Evolutionary conservation across 352 stramenopile species (phyloP), one percentile per base, ranked within the genome.

Genomic region (Phytophthora europaea): DNA sequence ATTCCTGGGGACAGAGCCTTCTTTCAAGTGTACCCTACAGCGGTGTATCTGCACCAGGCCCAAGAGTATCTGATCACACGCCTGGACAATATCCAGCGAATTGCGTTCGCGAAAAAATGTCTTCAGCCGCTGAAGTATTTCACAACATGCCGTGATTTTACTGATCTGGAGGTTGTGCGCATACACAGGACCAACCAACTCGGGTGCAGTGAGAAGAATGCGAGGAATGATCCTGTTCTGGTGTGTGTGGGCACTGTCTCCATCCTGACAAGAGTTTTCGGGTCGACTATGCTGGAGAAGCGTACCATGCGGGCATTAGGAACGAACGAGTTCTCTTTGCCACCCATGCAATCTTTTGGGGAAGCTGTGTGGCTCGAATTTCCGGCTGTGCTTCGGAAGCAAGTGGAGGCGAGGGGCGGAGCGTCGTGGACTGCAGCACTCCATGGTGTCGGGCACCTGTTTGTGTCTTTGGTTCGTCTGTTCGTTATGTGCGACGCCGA

Each of bases 321-420:
- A 56, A 81, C 86, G 31, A 94, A 91, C 54, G 94, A 98, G 65
- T 98, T 99, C 64, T 93, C 88, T 0, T 80, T 99, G n/a, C 98
- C 98, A 15, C 90, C 88, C 1, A 97, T 99, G 89, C 93, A 99
- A 80, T 96, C 90, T 59, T 97, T 98, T 51, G 99, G 95, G 7
- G 88, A 98, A 70, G 98, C 91, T 9, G 68, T 99, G 13, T 99
- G 98, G 98, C 77, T 99, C 15, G 97, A 99, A 75, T 77, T 98
- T 6, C 93, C 94, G 8, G 59, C 75, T 34, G 31, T 56, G 36
- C 47, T 97, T 13, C 75, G 76, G 34, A 62, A 76, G 0, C 26
- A 79, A 18, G 79, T 95, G 0, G 81, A 93, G 61, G 58, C 26
- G 0, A 68, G 38, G 0, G 70, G 68, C 6, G 75, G 64, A 22